A percentile compares a stretch with the other conserved stretches of the same genome.
Evolutionary conservation across 2,329 filamentous ascomycete species (phyloP).

Genomic region (Teratosphaeria nubilosa): DNA sequence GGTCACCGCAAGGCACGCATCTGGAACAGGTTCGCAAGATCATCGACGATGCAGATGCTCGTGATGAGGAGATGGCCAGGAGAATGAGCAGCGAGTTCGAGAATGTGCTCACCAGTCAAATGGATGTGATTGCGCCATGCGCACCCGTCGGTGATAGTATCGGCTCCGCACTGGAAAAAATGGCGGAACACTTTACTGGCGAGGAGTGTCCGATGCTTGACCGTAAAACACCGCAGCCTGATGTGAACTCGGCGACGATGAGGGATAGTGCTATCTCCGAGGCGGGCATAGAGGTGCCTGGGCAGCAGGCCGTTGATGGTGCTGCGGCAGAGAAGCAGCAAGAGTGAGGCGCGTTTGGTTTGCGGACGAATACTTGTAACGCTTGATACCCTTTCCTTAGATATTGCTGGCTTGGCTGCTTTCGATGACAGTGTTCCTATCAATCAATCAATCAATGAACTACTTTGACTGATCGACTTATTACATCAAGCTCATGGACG

Average conservation of each 20-base stretch:
- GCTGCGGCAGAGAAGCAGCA: not conserved
- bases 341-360: not conserved
- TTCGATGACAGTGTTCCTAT: not conserved
- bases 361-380: not conserved
- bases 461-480: no score
- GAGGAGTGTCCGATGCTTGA: not conserved
- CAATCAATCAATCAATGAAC: no score
- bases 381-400: not conserved
- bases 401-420: not conserved
- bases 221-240: not conserved
- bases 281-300: not conserved
- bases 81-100: not conserved
- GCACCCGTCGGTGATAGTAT: not conserved
- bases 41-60: not conserved
- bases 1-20: not conserved
- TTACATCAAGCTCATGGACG: no score
- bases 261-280: not conserved
- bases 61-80: conserved; percentile 10
- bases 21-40: conserved; percentile 3
- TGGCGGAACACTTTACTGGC: not conserved
- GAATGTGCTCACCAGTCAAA: not conserved
- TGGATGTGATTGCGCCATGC: not conserved
- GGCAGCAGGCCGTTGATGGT: not conserved
- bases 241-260: not conserved
- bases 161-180: not conserved